Conservation (phyloP, 129 eudicot species). For the Centaurea solstitialis region DNA sequence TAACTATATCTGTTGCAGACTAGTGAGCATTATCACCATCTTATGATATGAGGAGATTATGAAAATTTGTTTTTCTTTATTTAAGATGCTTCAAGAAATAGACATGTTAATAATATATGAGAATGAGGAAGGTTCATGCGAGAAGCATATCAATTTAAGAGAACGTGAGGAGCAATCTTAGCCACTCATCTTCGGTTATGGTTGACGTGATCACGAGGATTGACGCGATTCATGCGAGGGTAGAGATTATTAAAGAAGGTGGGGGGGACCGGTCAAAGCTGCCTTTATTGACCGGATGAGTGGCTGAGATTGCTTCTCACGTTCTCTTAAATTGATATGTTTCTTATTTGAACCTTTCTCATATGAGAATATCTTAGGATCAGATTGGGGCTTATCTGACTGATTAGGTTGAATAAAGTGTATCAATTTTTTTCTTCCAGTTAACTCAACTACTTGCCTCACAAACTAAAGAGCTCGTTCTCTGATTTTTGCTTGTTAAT, state of each 20-base stretch:
- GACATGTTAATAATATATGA: background rate
- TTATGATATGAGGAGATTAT: background rate
- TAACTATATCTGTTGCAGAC: background rate
- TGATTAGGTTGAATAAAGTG: background rate
- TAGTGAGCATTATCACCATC: background rate
- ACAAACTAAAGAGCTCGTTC: background rate
- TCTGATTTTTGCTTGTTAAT: background rate
- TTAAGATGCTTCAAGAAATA: background rate
- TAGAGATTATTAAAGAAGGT: too few species aligned
- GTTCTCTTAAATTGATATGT: too few species aligned
- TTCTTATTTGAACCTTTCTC: too few species aligned
- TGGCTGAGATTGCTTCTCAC: too few species aligned
- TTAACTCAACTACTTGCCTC: constrained; percentile 5
- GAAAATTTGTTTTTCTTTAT: background rate
- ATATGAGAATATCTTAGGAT: background rate
- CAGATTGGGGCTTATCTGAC: background rate
- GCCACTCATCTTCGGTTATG: too few species aligned
- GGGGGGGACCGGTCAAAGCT: too few species aligned
- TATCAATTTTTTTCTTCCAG: background rate
- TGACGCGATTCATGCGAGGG: too few species aligned
- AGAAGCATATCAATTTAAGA: too few species aligned
- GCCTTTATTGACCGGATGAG: too few species aligned
- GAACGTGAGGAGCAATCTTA: too few species aligned
- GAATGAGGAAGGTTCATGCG: too few species aligned
- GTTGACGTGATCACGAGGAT: too few species aligned